Evolutionary conservation across 2,329 filamentous ascomycete genomes (phyloP), one percentile per base, ranked within the genome.

Genomic region (Blastomyces percursus): DNA sequence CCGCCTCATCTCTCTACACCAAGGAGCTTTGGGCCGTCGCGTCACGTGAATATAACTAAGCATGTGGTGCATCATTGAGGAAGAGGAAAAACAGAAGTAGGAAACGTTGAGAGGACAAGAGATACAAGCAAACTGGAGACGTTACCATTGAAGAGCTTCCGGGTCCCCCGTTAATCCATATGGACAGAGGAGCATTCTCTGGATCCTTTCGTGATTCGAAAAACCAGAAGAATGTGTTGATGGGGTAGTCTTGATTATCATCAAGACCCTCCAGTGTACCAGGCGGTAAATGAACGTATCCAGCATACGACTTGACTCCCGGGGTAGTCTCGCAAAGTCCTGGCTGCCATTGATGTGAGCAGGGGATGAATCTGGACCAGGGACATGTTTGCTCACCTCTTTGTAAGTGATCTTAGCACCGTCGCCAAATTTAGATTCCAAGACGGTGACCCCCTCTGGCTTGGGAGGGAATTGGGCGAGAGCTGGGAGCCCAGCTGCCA

Each of bases 401-500:
- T 85, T 85, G 71, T 84, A 85, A 21, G 82, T 80, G 62, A 85
- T 82, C 30, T 78, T 79, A 64, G 82, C 73, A 62, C 78, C 78
- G 62, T 60, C 58, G 4, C 44, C 58, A 51, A 73, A 76, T 3
- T 75, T 72, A 19, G 74, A 75, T 56, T 68, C 71, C 56, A 77
- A 72, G 2, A 71, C 70, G 62, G 74, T 72, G n/a, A 77, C 71
- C 11, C 71, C 73, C 2, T 72, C 73, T 21, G 75, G 71, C 56
- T 74, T 68, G 1, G 72, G 66, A 19, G 75, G 76, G 16, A 77
- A 62, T 62, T 77, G 58, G 16, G 58, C 44, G 2, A 30, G 44
- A 19, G 27, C 44, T n/a, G 44, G 24, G 4, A 35, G 27, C 19
- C 58, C 58, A 21, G 44, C 58, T 60, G 19, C 42, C 16, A 60